phyloP scores from a whole-genome alignment of 805 yeast genomes.

The Cyberlindnera bimundalis region DNA sequence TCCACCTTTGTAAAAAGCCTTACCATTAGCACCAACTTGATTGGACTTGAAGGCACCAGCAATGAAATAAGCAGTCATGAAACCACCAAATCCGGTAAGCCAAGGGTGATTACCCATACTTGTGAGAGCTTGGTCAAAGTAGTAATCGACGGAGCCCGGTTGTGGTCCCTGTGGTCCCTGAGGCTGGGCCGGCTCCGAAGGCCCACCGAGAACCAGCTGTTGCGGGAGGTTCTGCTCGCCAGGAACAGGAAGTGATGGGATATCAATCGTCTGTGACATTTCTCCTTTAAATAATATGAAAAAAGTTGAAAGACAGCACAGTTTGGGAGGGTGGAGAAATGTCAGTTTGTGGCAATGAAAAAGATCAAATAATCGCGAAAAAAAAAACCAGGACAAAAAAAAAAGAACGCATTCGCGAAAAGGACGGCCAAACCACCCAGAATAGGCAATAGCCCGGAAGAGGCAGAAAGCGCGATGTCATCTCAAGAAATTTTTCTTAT shows the following conservation, averaged over 20 bases:
- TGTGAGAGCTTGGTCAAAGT: constrained; percentile 56
- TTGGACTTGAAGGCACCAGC: constrained; percentile 62
- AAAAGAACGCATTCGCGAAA: constrained; percentile 1
- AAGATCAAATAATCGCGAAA: background rate
- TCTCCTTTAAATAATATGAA: too few species aligned
- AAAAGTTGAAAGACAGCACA: too few species aligned
- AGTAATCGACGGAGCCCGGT: constrained; percentile 46
- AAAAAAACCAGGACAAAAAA: too few species aligned
- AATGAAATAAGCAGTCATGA: constrained; percentile 57
- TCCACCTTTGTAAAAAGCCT: constrained; percentile 74
- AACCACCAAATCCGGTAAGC: constrained; percentile 65
- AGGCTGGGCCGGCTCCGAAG: constrained; percentile 13
- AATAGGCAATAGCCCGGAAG: constrained; percentile 1
- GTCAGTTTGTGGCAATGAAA: too few species aligned
- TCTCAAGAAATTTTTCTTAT: constrained; percentile 1
- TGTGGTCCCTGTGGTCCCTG: constrained; percentile 24
- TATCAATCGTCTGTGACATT: constrained; percentile 40
- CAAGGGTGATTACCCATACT: constrained; percentile 77
- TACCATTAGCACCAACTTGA: constrained; percentile 37
- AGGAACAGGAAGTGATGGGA: constrained; percentile 55
- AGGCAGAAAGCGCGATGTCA: constrained; percentile 9
- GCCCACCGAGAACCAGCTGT: constrained; percentile 17
- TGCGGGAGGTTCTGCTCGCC: constrained; percentile 40
- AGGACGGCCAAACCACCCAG: background rate
- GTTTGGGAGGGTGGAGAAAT: too few species aligned